Base-by-base conservation (phyloP, 1,139 yeast genomes). In the Pichia sp. region DNA sequence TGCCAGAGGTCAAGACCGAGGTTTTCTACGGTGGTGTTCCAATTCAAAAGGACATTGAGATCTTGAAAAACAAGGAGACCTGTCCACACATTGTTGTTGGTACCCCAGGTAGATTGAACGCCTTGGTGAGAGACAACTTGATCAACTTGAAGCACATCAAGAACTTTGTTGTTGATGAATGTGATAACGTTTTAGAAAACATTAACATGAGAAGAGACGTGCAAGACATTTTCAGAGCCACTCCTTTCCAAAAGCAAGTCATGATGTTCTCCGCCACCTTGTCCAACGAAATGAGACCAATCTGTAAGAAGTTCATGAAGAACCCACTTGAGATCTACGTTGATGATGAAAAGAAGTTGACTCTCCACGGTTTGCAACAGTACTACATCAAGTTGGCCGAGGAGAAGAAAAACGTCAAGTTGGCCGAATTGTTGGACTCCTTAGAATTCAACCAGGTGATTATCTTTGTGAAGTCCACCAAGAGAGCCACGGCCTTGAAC, bases 211-310 rank as follows among this genome's bases (percentile, higher is more conserved):
- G 99, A 80, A 87, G 97, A 73, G 99, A 93, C 70, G 97, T 93
- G 57, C 99, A 93, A 78, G 98, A 92, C 72, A 89, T 93, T 63
- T 93, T 93, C 85, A 87, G 97, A 73, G 89, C 90, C 59, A 93
- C 99, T 55, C 99, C 99, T 62, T 96, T 89, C 75, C 97, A 93
- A 73, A 93, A 93, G 77, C 99, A 93, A 79, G 99, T 93, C 58
- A 92, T 93, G 98, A 93, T 93, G 97, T 93, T 93, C 74, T 88
- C 97, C 57, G 99, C 99, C 63, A 93, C 99, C 56, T 80, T 93
- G 67, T 85, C 96, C 49, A 89, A 83, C 71, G 99, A 93, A 69
- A 91, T 93, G 68, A 89, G 97, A 74, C 97, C 97, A 59, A 85
- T 93, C 60, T 93, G 98, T 80, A 92, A 92, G 78, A 91, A 93